phyloP scores from a whole-genome alignment of 345 rosid species.

The Adansonia digitata region DNA sequence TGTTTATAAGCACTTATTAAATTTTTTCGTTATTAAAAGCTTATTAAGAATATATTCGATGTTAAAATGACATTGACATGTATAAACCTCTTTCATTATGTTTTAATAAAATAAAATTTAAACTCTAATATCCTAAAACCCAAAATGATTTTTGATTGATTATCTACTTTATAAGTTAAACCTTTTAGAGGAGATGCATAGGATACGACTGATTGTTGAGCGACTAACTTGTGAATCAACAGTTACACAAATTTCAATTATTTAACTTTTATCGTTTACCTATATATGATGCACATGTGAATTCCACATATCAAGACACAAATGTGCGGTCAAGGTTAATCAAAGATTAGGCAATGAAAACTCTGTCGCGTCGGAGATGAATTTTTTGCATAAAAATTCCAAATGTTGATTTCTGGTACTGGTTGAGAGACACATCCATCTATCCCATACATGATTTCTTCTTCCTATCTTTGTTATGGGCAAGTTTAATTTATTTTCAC shows the following conservation, averaged over 20 bases:
- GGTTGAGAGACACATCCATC: not conserved
- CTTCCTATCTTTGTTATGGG: not conserved
- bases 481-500: too few relatives aligned
- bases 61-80: too few relatives aligned
- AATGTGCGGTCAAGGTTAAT: not conserved
- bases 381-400: not conserved
- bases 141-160: too few relatives aligned
- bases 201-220: not conserved
- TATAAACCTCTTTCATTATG: too few relatives aligned
- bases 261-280: conserved; percentile 11
- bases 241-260: not conserved
- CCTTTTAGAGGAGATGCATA: not conserved
- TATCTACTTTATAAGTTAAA: too few relatives aligned
- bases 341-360: not conserved
- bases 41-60: too few relatives aligned
- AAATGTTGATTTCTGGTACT: not conserved
- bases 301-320: not conserved
- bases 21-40: too few relatives aligned
- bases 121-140: too few relatives aligned
- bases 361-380: not conserved
- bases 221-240: not conserved
- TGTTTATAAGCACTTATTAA: too few relatives aligned
- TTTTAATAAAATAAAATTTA: too few relatives aligned
- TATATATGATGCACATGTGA: conserved; percentile 6
- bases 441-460: not conserved